Evolutionary conservation across 192 early-diverging fungal species (phyloP).

Genomic region (Coemansia sp.): DNA sequence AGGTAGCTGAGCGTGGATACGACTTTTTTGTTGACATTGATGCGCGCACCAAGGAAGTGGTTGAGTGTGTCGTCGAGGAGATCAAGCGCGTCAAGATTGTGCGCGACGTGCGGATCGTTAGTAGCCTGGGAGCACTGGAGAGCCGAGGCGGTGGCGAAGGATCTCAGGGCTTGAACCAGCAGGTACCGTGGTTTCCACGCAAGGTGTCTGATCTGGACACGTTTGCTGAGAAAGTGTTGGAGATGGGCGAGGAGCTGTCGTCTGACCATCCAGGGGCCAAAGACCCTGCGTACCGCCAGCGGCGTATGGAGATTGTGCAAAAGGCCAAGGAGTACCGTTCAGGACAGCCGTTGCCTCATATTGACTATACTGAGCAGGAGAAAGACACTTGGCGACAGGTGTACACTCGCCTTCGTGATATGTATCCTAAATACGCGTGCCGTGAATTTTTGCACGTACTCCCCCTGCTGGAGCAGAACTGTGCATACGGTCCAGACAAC

Average conservation of each 20-base stretch:
- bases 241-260: slow-evolving; percentile 86
- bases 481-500: slow-evolving; percentile 76
- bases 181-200: slow-evolving; percentile 91
- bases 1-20: slow-evolving; percentile 75
- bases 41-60: slow-evolving; percentile 60
- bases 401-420: slow-evolving; percentile 67
- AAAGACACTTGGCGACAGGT: slow-evolving; percentile 81
- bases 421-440: slow-evolving; percentile 88
- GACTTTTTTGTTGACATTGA: slow-evolving; percentile 94
- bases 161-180: neutral
- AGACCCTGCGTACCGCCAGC: slow-evolving; percentile 79
- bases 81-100: slow-evolving; percentile 62
- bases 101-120: slow-evolving; percentile 61
- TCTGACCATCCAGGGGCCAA: slow-evolving; percentile 93
- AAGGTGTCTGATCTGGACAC: slow-evolving; percentile 88
- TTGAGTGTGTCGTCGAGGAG: slow-evolving; percentile 60
- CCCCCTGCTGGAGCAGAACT: slow-evolving; percentile 87
- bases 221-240: slow-evolving; percentile 88
- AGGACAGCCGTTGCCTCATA: slow-evolving; percentile 75
- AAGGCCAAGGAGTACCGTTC: slow-evolving; percentile 75
- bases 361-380: slow-evolving; percentile 81
- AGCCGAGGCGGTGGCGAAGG: neutral
- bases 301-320: slow-evolving; percentile 79
- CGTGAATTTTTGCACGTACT: slow-evolving; percentile 89
- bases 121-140: slow-evolving; percentile 12